Evolutionary conservation across 768 basidiomycete genomes (phyloP), one percentile per base, ranked within the genome.

Genomic region (Pilatotrama ljubarskyi): DNA sequence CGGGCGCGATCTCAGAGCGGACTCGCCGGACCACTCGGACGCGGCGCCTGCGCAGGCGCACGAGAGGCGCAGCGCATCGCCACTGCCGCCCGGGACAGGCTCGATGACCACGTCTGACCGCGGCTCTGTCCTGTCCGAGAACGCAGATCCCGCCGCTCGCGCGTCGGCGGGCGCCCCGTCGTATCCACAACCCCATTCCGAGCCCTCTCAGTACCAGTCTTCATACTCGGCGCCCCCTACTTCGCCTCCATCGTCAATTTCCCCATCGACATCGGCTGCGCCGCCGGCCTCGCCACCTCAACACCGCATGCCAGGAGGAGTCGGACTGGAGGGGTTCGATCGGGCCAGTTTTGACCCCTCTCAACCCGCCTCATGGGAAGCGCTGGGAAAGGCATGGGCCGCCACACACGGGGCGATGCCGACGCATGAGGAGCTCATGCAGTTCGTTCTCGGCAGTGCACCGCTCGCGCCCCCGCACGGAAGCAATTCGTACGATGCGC

Each of bases 341-440:
- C 76, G 84, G 66, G 69, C 81, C 63, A 79, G 81, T 47, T 94
- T 94, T 81, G 82, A 93, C 78, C 85, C 84, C 55, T 86, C 86
- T 26, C 78, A 82, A 43, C 82, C 92, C 54, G 73, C 82, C 52
- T 86, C 89, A 71, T 95, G 93, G 93, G 85, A 88, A 77, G 81
- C 83, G 57, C 82, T 95, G 59, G 88, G 88, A 71, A 84, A 84
- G 70, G 85, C 90, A 78, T 93, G 89, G 90, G 74, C 80, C 69
- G 77, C 79, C 56, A 86, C 88, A 52, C 74, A 88, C 72, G 88
- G 90, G 41, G 80, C 82, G 67, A 49, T 77, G 64, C 91, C 91
- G 26, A 81, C 88, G 57, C 85, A 87, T 67, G 86, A 91, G 67
- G 81, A 92, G 68, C 81, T 93, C 65, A 85, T 91, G 85, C 81